These are phyloP conservation scores for Populus deltoides DNA, from an alignment of 345 rosid genomes.

Conservation along the genomic window DNA sequence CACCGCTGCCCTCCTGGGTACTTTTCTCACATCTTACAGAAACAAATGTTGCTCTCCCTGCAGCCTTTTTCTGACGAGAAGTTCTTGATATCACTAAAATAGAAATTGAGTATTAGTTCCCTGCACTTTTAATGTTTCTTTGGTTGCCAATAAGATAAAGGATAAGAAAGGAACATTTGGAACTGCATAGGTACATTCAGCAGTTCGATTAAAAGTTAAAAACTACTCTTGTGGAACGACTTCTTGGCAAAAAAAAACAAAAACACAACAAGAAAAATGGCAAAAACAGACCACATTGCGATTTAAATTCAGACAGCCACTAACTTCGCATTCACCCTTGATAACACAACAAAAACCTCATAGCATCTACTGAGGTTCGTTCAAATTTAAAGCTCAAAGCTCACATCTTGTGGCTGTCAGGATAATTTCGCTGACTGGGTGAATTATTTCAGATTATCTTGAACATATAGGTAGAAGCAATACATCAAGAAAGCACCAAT, in stretches of 20 bases:
- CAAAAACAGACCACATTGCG: not conserved
- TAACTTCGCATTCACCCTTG: not conserved
- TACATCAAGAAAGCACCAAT: too few species aligned
- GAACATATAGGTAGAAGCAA: too few species aligned
- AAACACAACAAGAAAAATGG: not conserved
- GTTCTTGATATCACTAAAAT: constrained; percentile 40
- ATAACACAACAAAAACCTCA: not conserved
- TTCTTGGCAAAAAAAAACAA: not conserved
- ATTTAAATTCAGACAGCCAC: not conserved
- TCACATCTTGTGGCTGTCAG: not conserved
- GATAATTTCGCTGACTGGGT: too few species aligned
- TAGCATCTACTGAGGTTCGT: not conserved
- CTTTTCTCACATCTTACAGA: constrained; percentile 71
- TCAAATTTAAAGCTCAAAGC: not conserved
- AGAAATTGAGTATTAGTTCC: constrained; percentile 10
- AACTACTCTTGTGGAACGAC: not conserved
- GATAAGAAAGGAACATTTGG: not conserved
- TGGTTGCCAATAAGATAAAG: not conserved
- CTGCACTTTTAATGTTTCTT: not conserved
- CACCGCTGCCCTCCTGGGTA: constrained; percentile 44
- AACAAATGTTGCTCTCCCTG: constrained; percentile 40
- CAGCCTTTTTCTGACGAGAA: constrained; percentile 27
- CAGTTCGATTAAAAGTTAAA: not conserved
- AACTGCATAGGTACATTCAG: not conserved
- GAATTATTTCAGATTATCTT: too few species aligned